Conservation (phyloP, 2,329 filamentous ascomycete genomes). For the Incumbomyces delicatus region DNA sequence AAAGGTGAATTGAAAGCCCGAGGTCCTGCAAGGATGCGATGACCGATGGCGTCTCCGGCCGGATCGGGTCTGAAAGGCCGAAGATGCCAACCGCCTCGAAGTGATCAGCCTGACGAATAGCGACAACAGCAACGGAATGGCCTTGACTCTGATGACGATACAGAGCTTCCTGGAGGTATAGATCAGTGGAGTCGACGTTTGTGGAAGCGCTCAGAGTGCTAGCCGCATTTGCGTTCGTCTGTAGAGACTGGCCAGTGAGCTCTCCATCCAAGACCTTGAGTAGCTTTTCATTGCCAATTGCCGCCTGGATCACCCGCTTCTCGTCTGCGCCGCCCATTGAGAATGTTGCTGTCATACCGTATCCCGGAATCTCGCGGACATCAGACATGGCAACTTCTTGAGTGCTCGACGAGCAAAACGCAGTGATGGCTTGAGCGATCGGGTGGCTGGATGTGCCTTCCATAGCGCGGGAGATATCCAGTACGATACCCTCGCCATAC, state of each 20-base stretch:
- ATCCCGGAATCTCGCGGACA: slow-evolving; percentile 47
- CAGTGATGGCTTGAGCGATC: slow-evolving; percentile 45
- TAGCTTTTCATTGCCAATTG: slow-evolving; percentile 49
- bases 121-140: slow-evolving; percentile 37
- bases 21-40: slow-evolving; percentile 54
- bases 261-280: too few species aligned
- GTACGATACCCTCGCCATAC: too few species aligned
- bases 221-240: too few species aligned
- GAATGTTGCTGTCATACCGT: slow-evolving; percentile 47
- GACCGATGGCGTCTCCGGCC: slow-evolving; percentile 58
- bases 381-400: slow-evolving; percentile 24
- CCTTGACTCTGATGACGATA: slow-evolving; percentile 32
- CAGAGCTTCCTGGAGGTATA: slow-evolving; percentile 24
- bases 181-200: slow-evolving; percentile 25
- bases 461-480: slow-evolving; percentile 39
- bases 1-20: slow-evolving; percentile 70
- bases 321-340: too few species aligned
- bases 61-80: slow-evolving; percentile 71
- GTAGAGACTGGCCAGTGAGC: too few species aligned
- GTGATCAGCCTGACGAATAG: slow-evolving; percentile 22
- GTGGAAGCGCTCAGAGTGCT: not conserved
- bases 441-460: slow-evolving; percentile 53
- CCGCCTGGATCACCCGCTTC: slow-evolving; percentile 32
- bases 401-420: slow-evolving; percentile 32
- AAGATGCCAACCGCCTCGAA: slow-evolving; percentile 53